Percentiles rank a stretch among this genome's conserved stretches.
Conservation (phyloP, 2,329 filamentous ascomycete genomes). For the Fusarium paranaense region DNA sequence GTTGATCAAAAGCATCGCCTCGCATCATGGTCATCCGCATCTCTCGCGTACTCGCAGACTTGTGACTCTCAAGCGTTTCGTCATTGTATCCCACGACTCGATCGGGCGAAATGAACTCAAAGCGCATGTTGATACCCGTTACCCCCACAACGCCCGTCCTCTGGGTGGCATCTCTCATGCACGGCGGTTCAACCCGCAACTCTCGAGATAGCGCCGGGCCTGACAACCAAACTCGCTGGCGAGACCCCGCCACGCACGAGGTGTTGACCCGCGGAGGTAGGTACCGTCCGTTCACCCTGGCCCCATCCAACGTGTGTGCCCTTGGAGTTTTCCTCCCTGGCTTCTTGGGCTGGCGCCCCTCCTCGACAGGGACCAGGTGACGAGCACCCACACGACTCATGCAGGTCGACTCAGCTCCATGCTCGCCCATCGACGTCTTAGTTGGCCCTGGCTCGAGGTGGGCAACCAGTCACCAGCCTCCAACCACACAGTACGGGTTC, state of each 20-base stretch:
- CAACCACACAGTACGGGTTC: conserved; percentile 33
- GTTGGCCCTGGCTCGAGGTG: conserved; percentile 26
- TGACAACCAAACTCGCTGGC: conserved; percentile 38
- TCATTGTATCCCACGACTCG: conserved; percentile 7
- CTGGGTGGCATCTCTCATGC: conserved; percentile 46
- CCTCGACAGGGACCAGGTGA: conserved; percentile 35
- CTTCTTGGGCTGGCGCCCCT: conserved; percentile 21
- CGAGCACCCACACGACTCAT: conserved; percentile 39
- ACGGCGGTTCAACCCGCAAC: conserved; percentile 51
- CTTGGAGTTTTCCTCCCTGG: conserved; percentile 16
- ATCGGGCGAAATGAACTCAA: conserved; percentile 8
- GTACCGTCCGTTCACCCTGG: conserved; percentile 28
- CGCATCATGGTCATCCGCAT: not conserved
- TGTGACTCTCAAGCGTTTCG: not conserved
- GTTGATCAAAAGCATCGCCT: not conserved
- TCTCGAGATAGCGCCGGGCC: conserved; percentile 47
- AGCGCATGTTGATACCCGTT: conserved; percentile 13
- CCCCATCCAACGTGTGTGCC: conserved; percentile 28
- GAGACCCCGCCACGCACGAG: conserved; percentile 37
- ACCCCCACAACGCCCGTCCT: conserved; percentile 33
- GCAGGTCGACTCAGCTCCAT: conserved; percentile 39
- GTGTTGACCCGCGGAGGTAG: conserved; percentile 15
- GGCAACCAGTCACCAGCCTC: conserved; percentile 36
- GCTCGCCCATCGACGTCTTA: conserved; percentile 29
- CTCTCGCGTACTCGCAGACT: not conserved